Evolutionary conservation across 805 yeast genomes (phyloP), one percentile per base, ranked within the genome.

Genomic region (Torulaspora delbrueckii): DNA sequence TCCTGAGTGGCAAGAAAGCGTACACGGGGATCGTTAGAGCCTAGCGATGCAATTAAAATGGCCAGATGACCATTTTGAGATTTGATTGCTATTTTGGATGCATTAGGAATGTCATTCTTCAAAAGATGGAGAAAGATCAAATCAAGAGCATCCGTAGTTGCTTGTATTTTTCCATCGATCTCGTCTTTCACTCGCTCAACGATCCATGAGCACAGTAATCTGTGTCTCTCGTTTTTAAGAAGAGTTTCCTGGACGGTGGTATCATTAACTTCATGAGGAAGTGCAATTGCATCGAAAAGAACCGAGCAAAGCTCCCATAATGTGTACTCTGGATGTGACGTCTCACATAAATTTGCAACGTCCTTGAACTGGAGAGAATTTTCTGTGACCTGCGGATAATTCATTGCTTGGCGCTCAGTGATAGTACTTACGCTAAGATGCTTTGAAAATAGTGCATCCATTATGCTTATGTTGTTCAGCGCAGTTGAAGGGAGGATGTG

Each of bases 61-160:
- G 96, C 80, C 14, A 91, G 64, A 61, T 90, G 96, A 4, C 76
- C 66, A 56, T 86, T 85, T 7, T 74, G 73, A 0, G 84, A 65
- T n/a, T 73, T 67, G 1, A 81, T 64, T 1, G 96, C 90, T 2
- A 69, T 48, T 25, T 71, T 69, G 5, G 82, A 70, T 1, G 98
- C 97, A 23, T 71, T 70, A 7, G 73, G 68, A 24, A 87, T 57
- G 45, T 82, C 77, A 43, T 84, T 81, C 4, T 76, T 69, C 26
- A 79, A 71, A 8, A 84, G 50, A 22, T 68, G 58, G 3, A 74
- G 57, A 58, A 78, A 81, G 0, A 84, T 72, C 18, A 63, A 61
- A 30, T 82, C 83, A 16, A 82, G 66, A 0, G 71, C 58, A 52
- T 77, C 78, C 1, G 55, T 53, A 3, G 58, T 48, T 2, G 54